Evolutionary conservation across 148 eudicot species (phyloP), one percentile per base, ranked within the genome.

Genomic region (Rhododendron ovatum): DNA sequence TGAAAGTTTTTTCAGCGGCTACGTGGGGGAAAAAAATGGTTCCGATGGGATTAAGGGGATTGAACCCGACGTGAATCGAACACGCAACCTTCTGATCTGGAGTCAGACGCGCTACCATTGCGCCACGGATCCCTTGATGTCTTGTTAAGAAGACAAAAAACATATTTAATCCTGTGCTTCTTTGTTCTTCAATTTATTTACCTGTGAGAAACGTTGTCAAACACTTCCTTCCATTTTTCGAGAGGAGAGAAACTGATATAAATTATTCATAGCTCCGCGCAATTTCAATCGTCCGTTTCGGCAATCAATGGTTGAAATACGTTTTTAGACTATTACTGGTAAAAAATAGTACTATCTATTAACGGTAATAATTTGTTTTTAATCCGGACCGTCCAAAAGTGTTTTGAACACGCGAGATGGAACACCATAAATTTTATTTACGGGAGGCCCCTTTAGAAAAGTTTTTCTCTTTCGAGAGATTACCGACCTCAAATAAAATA

Each of bases 1-100:
- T 90, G 95, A 18, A 96, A 85, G 84, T 93, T 95, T 95, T 59
- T 5, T 14, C 98, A 94, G 0, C 94, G 96, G 84, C 94, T 95
- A 47, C 89, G 88, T 0, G 5, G 18, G 18, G 4, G 15, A 17
- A 55, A 55, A 55, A 55, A 14, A 1, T 4, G 15, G 50, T 9
- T 41, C 12, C 50, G 12, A 2, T 0, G 20, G 59, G 6, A 1
- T 3, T 3, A 24, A 61, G 26, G 14, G 73, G 15, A 1, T 26
- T 69, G 75, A 69, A 69, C 75, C 75, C 35, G 75, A 69, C 75
- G 75, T 69, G 75, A 69, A 69, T 69, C 75, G 75, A 69, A 69
- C 75, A 69, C 75, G 75, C 75, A 69, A 69, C 75, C 75, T 69
- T 69, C 75, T 69, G 75, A 69, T 69, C 75, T 69, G 75, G 75